A percentile compares a stretch with the other conserved stretches of the same genome.
These are phyloP conservation scores for Aegilops bicornis DNA, from an alignment of 176 grass and related monocot species.

Conservation along the genomic window DNA sequence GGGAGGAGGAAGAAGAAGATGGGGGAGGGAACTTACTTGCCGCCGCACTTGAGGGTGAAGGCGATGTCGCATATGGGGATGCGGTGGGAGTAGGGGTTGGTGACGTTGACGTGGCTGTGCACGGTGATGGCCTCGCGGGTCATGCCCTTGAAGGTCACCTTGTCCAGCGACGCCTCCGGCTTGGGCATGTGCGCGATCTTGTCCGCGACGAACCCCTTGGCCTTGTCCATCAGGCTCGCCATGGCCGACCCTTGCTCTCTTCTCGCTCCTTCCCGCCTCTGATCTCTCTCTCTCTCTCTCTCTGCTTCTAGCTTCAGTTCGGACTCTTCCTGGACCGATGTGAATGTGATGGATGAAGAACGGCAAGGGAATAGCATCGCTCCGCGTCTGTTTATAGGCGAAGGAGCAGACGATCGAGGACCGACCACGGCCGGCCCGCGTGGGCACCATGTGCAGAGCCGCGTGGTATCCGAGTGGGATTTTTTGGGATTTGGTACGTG, in stretches of 20 bases:
- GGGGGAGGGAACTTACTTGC: conserved; percentile 28
- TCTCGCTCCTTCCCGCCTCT: no score
- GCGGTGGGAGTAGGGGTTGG: conserved; percentile 76
- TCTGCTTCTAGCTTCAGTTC: no score
- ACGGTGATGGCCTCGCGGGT: conserved; percentile 60
- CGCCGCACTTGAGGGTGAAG: conserved; percentile 63
- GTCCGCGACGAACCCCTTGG: conserved; percentile 84
- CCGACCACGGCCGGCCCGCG: background rate
- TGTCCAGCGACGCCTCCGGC: conserved; percentile 71
- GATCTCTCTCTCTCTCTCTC: no score
- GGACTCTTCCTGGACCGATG: no score
- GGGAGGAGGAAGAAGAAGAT: fast-evolving
- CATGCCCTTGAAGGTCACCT: conserved; percentile 57
- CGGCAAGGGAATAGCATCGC: background rate
- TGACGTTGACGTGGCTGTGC: conserved; percentile 74
- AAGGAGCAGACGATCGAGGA: no score
- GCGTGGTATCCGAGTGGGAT: conserved; percentile 29
- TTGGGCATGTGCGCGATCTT: conserved; percentile 84
- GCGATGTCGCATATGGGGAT: conserved; percentile 80
- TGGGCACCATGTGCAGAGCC: conserved; percentile 25
- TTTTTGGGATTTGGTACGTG: background rate
- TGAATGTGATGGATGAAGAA: background rate
- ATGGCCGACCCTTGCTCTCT: background rate
- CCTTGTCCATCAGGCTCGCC: conserved; percentile 80
- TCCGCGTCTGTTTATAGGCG: background rate